Base-by-base conservation (phyloP, 2,329 filamentous ascomycete species). In the Rutstroemia sp. region DNA sequence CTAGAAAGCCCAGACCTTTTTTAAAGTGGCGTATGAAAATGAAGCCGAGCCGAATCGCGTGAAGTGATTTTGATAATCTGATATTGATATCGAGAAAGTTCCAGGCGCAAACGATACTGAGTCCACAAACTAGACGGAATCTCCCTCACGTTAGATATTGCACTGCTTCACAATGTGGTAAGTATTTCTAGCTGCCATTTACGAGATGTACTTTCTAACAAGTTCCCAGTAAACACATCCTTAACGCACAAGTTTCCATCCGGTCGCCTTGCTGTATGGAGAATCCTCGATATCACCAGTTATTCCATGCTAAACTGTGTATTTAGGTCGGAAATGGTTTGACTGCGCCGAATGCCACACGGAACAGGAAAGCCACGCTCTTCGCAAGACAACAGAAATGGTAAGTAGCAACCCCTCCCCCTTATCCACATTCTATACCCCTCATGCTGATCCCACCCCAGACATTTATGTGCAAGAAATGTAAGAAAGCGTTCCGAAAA, bases 221-320 rank as follows among this genome's bases (percentile, higher is more conserved):
- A 25, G 42, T 7, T 25, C 49, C 54, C 66, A 96, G 94, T 79
- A 97, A 97, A 81, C 94, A 99, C 78, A 79, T 99, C 69, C 85
- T 99, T 72, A 99, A 99, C 79, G 94, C 92, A 61, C 94, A 99
- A 76, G 94, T 99, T 69, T 79, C 92, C 57, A 95, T 99, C 75
- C 89, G 94, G 67, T 94, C 92, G 56, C 89, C 92, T 61, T 99
- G 94, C 79, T 99, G 94, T 92, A 82, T 67, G 85, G 74, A 39
- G 44, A 49, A 23, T 50, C 48, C 52, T 46, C 25, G 21, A 27
- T 41, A 18, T 45, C 23, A 3, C 2, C 21, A 34, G 14, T 10
- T 51, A 55, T 50, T 30, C 25, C 14, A 39, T 57, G 23, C 50
- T 57, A 37, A 56, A 49, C 18, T 37, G 12, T 23, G 5, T 18